A percentile compares a stretch with the other conserved stretches of the same genome.
Conservation (phyloP, 495 filamentous ascomycete genomes). For the Letharia lupina region DNA sequence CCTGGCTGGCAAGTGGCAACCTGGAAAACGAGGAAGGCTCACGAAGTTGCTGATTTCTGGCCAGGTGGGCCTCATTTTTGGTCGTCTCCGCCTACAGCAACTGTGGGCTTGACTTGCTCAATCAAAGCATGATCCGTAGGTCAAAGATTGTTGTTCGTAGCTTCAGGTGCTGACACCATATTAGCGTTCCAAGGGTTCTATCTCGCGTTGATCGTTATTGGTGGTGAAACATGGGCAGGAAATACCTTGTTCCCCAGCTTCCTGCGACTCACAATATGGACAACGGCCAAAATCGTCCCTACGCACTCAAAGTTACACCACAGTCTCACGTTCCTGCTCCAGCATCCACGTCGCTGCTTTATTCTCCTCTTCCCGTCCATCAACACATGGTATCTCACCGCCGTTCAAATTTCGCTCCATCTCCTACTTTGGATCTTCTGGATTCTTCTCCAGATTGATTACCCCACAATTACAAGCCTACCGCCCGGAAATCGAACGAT, state of each 20-base stretch:
- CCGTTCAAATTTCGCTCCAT: not conserved
- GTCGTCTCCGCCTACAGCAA: not conserved
- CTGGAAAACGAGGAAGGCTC: not conserved
- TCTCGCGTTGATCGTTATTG: not conserved
- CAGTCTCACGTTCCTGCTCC: not conserved
- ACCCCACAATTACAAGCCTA: not conserved
- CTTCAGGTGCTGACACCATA: not conserved
- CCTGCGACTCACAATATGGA: not conserved
- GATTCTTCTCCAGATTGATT: conserved; percentile 6
- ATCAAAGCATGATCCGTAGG: not conserved
- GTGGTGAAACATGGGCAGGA: not conserved
- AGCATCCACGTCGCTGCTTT: conserved; percentile 3
- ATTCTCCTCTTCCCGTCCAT: conserved; percentile 1
- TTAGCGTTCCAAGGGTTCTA: conserved; percentile 2
- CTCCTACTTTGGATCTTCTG: not conserved
- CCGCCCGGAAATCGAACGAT: not conserved
- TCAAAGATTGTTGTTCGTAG: not conserved
- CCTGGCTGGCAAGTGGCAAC: not conserved
- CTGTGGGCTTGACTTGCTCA: not conserved
- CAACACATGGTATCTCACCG: conserved; percentile 10
- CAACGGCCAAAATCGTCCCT: not conserved
- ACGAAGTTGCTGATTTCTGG: not conserved
- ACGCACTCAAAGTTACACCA: not conserved
- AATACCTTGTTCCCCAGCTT: conserved; percentile 5
- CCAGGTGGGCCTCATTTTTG: conserved; percentile 2